Base-by-base conservation (phyloP, 768 basidiomycete species). In the Chalciporus sphaerocephalus region DNA sequence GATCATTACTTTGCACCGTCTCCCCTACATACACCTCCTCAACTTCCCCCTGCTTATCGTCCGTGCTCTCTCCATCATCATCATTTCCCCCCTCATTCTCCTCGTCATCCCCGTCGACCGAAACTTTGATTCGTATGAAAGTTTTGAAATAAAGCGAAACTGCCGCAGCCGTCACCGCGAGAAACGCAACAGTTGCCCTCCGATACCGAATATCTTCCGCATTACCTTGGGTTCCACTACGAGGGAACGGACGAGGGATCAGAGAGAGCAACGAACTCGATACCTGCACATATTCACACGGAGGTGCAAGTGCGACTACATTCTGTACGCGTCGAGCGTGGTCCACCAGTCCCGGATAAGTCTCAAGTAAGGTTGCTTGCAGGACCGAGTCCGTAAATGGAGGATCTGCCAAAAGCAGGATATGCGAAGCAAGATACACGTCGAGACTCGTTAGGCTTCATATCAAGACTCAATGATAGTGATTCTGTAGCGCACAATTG, bases 381-480 rank as follows among this genome's bases (percentile, higher is more conserved):
- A 91, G 50, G 13, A 80, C 59, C 3, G 78, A 65, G 52, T 88
- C 80, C 1, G 85, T 81, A 45, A 81, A 83, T 28, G 79, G 75
- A 5, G 82, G 76, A 36, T 74, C 64, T 4, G 73, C 49, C 4
- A 90, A 65, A 24, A 88, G 69, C 24, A 87, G 71, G 21, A 84
- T 68, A 50, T 88, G 84, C 6, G 87, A 76, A 15, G 88, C 84
- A 16, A 90, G 65, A 28, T 79, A 59, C 18, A 85, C 60, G 50
- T 92, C 89, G 15, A 89, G 61, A 5, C 75, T 73, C 1, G 83
- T 79, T 11, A 75, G 74, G 37, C 87, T 91, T 42, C 16, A 13
- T 27, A 17, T 4, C 13, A 18, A 30, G 18, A 15, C 34, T 49
- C 38, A 38, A 43, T 8, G 15, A 37, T 17, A 35, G 41, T 27